These are phyloP conservation scores for Didymella pinodella DNA, from an alignment of 2,329 filamentous ascomycete species.

Conservation along the genomic window DNA sequence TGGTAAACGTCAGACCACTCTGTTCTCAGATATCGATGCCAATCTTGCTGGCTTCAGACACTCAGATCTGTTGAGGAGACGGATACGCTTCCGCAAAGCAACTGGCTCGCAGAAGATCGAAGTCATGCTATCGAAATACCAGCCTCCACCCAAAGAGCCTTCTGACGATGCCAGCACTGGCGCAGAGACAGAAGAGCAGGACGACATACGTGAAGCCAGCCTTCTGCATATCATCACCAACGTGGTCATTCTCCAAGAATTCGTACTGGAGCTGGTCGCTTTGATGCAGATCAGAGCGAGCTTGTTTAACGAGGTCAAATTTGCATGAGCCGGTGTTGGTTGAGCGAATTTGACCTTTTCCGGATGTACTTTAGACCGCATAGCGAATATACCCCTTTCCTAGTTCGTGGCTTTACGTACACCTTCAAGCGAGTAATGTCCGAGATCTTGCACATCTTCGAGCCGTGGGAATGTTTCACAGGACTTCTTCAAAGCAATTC, in stretches of 20 bases:
- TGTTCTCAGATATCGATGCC: constrained; percentile 47
- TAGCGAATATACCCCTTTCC: constrained; percentile 37
- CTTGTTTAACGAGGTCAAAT: constrained; percentile 57
- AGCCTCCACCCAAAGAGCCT: constrained; percentile 45
- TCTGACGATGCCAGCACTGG: constrained; percentile 26
- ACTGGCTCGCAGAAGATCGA: constrained; percentile 39
- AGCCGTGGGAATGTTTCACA: constrained; percentile 11
- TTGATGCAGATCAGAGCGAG: constrained; percentile 59
- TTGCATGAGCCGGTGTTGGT: constrained; percentile 36
- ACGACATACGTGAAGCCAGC: constrained; percentile 53
- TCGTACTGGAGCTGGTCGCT: constrained; percentile 59
- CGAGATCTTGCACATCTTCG: constrained; percentile 1
- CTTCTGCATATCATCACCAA: constrained; percentile 60
- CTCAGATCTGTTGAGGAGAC: constrained; percentile 45
- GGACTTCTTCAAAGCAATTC: constrained; percentile 1
- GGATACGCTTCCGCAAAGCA: constrained; percentile 45
- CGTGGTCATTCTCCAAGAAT: constrained; percentile 60
- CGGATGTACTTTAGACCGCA: constrained; percentile 17
- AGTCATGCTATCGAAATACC: constrained; percentile 47
- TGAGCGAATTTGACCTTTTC: constrained; percentile 11
- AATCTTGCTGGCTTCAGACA: constrained; percentile 43
- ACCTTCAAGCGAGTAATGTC: constrained; percentile 4
- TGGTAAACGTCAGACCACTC: constrained; percentile 41
- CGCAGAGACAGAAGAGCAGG: constrained; percentile 29
- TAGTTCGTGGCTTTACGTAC: constrained; percentile 8